phyloP scores from a whole-genome alignment of 768 basidiomycete genomes.

The Pleurotus salmoneostramineus region DNA sequence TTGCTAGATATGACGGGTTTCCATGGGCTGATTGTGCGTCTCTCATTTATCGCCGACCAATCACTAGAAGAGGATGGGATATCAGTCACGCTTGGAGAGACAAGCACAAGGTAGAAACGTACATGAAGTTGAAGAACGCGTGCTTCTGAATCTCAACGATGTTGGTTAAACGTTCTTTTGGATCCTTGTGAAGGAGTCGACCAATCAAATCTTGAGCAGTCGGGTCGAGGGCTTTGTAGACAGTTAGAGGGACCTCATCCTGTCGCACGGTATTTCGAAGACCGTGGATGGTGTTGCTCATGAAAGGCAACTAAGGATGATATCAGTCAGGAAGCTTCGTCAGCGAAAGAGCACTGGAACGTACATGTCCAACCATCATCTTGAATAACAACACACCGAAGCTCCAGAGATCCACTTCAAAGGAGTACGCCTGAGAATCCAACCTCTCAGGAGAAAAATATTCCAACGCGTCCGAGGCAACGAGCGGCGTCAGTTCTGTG shows the following conservation, averaged over 20 bases:
- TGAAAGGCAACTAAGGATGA: neutral
- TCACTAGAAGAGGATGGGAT: neutral
- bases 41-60: neutral
- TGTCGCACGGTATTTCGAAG: neutral
- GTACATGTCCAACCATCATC: neutral
- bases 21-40: slow-evolving; percentile 6
- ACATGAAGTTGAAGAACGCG: neutral
- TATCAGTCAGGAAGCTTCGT: neutral
- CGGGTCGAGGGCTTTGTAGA: neutral
- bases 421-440: neutral
- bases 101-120: neutral
- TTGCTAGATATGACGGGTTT: neutral
- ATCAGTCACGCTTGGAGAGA: neutral
- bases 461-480: neutral
- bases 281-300: neutral
- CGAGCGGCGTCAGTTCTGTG: neutral
- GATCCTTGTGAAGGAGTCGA: neutral
- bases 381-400: neutral
- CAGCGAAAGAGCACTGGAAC: neutral
- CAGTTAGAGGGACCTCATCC: neutral
- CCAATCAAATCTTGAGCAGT: neutral
- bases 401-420: slow-evolving; percentile 1
- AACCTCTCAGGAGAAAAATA: slow-evolving; percentile 5
- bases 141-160: neutral
- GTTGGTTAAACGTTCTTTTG: neutral